A percentile compares a stretch with the other conserved stretches of the same genome.
phyloP scores from a whole-genome alignment of 805 yeast species.

The Scheffersomyces lignosus region DNA sequence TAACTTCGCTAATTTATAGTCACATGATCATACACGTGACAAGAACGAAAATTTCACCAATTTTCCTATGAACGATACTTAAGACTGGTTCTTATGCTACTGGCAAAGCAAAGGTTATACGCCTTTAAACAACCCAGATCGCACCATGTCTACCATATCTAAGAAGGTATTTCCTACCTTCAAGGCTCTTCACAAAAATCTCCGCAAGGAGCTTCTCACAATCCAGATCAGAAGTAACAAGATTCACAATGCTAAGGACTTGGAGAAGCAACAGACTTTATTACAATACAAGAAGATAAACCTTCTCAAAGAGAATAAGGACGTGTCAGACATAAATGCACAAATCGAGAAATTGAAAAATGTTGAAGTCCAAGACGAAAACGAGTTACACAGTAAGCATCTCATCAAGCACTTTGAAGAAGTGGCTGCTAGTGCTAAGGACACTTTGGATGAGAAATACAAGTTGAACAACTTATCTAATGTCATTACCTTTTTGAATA shows the following conservation, averaged over 20 bases:
- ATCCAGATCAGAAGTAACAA: slow-evolving; percentile 36
- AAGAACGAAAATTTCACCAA: too few species aligned
- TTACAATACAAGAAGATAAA: slow-evolving; percentile 51
- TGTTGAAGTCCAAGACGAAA: slow-evolving; percentile 7
- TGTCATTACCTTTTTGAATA: slow-evolving; percentile 58
- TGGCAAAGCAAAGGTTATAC: too few species aligned
- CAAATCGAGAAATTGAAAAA: slow-evolving; percentile 20
- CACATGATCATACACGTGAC: too few species aligned
- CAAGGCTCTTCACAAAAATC: slow-evolving; percentile 18
- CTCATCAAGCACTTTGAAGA: slow-evolving; percentile 23
- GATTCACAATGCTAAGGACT: slow-evolving; percentile 38
- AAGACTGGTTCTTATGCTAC: too few species aligned
- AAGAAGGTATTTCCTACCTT: slow-evolving; percentile 9
- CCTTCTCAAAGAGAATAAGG: slow-evolving; percentile 33
- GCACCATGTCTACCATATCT: slow-evolving; percentile 7
- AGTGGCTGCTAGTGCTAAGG: slow-evolving; percentile 9
- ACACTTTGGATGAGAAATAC: slow-evolving; percentile 10
- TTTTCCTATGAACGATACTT: too few species aligned
- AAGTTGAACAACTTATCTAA: slow-evolving; percentile 50
- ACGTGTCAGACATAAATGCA: slow-evolving; percentile 35
- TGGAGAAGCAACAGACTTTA: slow-evolving; percentile 46
- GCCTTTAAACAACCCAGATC: too few species aligned
- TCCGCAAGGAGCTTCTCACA: slow-evolving; percentile 41
- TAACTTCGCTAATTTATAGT: too few species aligned
- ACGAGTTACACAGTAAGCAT: slow-evolving; percentile 4